These are phyloP conservation scores for Iris macrosiphon DNA, from an alignment of 106 monocot species.

Conservation along the genomic window DNA sequence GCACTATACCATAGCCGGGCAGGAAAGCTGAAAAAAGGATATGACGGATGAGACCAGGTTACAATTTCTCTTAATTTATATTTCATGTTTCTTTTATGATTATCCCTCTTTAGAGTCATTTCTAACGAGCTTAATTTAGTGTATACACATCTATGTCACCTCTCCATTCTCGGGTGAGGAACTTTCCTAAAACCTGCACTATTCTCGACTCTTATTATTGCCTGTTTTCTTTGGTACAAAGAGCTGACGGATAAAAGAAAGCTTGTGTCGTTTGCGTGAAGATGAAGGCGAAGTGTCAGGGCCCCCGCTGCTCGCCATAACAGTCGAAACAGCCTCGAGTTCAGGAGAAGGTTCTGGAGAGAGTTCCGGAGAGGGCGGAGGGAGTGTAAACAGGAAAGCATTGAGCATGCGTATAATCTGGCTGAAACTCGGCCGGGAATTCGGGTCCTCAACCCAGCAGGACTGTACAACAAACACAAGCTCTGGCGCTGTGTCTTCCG, in stretches of 20 bases:
- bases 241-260: constrained; percentile 61
- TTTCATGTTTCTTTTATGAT: no score
- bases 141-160: no score
- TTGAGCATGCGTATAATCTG: constrained; percentile 81
- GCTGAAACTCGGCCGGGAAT: constrained; percentile 62
- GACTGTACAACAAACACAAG: constrained; percentile 76
- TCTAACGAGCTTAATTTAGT: no score
- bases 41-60: no score
- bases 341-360: neutral
- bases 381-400: constrained; percentile 54
- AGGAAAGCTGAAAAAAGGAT: no score
- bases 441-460: constrained; percentile 91
- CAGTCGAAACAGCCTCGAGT: constrained; percentile 9
- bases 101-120: no score
- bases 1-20: no score
- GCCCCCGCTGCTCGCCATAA: constrained; percentile 7
- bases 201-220: no score
- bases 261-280: constrained; percentile 36
- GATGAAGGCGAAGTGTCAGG: constrained; percentile 19
- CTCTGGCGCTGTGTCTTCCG: constrained; percentile 60
- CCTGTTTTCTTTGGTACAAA: constrained; percentile 37
- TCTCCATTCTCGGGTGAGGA: no score
- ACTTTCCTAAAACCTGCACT: no score
- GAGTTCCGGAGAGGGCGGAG: constrained; percentile 45
- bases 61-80: no score